Conservation (phyloP, 495 filamentous ascomycete species). For the Daldinia concentrica region DNA sequence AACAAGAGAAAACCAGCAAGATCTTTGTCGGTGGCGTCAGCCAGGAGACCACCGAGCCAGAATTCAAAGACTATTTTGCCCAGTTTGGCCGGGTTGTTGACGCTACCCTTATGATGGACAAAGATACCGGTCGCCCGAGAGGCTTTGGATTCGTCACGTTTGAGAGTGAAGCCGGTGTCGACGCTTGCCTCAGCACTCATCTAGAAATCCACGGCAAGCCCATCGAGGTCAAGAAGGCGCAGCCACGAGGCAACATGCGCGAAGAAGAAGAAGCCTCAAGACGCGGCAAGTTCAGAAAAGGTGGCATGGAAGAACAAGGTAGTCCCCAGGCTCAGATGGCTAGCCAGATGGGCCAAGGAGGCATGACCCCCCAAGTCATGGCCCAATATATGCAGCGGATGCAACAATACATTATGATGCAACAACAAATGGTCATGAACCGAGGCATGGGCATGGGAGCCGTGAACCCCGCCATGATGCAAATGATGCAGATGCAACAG, state of each 20-base stretch:
- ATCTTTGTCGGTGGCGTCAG: constrained; percentile 98
- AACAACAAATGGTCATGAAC: constrained; percentile 78
- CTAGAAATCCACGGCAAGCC: constrained; percentile 93
- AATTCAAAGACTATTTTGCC: constrained; percentile 96
- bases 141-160: constrained; percentile 99
- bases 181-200: constrained; percentile 80
- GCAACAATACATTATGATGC: constrained; percentile 98
- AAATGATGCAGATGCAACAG: constrained; percentile 73
- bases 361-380: constrained; percentile 95
- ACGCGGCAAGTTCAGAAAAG: constrained; percentile 66
- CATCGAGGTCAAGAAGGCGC: constrained; percentile 98
- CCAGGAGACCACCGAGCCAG: constrained; percentile 93
- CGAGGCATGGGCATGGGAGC: constrained; percentile 55
- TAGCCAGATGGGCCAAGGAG: constrained; percentile 60
- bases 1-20: constrained; percentile 97
- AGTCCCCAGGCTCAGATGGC: constrained; percentile 53
- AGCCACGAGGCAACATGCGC: constrained; percentile 92
- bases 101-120: constrained; percentile 99
- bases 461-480: constrained; percentile 73
- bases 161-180: constrained; percentile 93
- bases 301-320: constrained; percentile 54
- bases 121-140: constrained; percentile 93
- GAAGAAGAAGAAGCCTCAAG: constrained; percentile 85
- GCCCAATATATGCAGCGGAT: constrained; percentile 97
- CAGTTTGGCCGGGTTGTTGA: constrained; percentile 96